Evolutionary conservation across 306 rosid species (phyloP).

Genomic region (Neltuma alba): DNA sequence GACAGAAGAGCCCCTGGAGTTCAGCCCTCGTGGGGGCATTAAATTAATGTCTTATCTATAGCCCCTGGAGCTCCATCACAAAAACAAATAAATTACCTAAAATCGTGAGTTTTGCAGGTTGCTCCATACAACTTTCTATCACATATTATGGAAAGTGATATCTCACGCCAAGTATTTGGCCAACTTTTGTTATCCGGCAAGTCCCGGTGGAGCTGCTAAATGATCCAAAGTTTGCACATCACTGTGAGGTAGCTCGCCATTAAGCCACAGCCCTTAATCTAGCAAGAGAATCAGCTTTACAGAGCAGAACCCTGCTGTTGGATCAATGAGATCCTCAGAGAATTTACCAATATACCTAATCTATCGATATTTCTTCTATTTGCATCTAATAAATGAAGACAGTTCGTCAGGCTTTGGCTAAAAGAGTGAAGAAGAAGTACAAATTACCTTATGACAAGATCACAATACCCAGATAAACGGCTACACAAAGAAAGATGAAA

Average conservation of each 20-base stretch:
- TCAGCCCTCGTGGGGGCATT: too few relatives aligned
- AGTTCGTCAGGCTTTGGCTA: background rate
- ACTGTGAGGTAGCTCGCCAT: background rate
- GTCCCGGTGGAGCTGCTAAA: background rate
- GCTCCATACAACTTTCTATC: background rate
- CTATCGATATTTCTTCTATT: background rate
- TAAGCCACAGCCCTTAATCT: too few relatives aligned
- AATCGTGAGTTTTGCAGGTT: background rate
- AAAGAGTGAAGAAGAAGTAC: background rate
- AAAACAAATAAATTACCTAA: background rate
- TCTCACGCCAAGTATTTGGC: background rate
- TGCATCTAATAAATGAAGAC: background rate
- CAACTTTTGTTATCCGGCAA: background rate
- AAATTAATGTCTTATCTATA: too few relatives aligned
- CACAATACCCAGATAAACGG: constrained; percentile 67
- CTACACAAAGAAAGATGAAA: constrained; percentile 56
- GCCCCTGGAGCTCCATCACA: background rate
- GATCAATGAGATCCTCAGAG: background rate
- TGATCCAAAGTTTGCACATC: background rate
- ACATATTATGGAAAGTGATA: background rate
- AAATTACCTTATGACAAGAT: constrained; percentile 56
- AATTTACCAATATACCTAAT: background rate
- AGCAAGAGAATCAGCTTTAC: background rate
- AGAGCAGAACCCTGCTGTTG: background rate
- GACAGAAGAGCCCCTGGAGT: background rate